Percentiles rank a stretch among this genome's conserved stretches.
Conservation (phyloP, 2,329 filamentous ascomycete species). For the Fusarium guadeloupense region DNA sequence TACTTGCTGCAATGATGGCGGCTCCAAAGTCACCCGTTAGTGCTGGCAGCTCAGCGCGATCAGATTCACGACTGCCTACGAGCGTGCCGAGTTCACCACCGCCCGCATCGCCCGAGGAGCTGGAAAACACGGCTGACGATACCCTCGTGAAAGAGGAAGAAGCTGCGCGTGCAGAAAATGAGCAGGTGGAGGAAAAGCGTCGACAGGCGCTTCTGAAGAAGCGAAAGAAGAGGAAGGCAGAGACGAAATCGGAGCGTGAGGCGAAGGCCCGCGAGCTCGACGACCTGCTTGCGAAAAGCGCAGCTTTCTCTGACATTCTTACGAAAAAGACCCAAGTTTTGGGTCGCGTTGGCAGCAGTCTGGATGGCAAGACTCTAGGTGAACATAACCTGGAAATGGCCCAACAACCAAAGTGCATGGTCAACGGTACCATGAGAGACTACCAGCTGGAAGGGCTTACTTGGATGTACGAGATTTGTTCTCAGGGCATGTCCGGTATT, state of each 20-base stretch:
- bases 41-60: conserved; percentile 43
- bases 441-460: conserved; percentile 95
- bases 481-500: conserved; percentile 89
- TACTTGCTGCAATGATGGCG: conserved; percentile 39
- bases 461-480: conserved; percentile 87
- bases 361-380: conserved; percentile 68
- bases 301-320: conserved; percentile 69
- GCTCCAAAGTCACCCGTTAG: conserved; percentile 46
- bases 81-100: conserved; percentile 52
- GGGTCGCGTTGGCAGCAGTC: conserved; percentile 67
- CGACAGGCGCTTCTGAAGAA: conserved; percentile 52
- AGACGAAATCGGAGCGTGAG: conserved; percentile 64
- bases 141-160: conserved; percentile 50
- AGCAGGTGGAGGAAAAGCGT: conserved; percentile 60
- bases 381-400: conserved; percentile 80
- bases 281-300: conserved; percentile 66
- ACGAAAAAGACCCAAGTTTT: conserved; percentile 71
- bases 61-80: conserved; percentile 44
- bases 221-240: conserved; percentile 58
- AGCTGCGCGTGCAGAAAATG: conserved; percentile 48
- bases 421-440: conserved; percentile 88
- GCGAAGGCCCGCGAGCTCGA: conserved; percentile 68
- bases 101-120: conserved; percentile 24
- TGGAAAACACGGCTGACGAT: conserved; percentile 40
- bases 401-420: conserved; percentile 83